A percentile compares a stretch with the other conserved stretches of the same genome.
phyloP scores from a whole-genome alignment of 1,284 basidiomycete species.

The Marasmius sp. region DNA sequence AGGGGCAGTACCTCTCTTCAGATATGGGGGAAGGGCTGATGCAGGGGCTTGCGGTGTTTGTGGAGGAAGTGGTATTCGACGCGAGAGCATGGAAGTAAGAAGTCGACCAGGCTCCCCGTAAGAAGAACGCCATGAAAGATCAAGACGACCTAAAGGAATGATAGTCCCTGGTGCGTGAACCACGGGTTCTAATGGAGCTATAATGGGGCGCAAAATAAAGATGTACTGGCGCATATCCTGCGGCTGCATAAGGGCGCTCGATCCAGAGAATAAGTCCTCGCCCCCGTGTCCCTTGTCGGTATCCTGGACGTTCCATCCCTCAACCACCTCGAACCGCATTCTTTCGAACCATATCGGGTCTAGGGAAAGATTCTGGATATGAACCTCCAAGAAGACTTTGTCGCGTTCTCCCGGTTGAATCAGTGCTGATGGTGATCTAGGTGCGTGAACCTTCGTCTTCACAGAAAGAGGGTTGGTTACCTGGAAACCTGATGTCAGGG shows the following conservation, averaged over 20 bases:
- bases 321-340: slow-evolving; percentile 71
- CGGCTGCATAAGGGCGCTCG: slow-evolving; percentile 71
- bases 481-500: slow-evolving; percentile 37
- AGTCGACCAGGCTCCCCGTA: slow-evolving; percentile 82
- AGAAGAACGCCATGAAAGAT: slow-evolving; percentile 80
- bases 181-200: slow-evolving; percentile 46
- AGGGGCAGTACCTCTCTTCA: slow-evolving; percentile 52
- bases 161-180: slow-evolving; percentile 62
- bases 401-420: slow-evolving; percentile 63
- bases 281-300: slow-evolving; percentile 33
- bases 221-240: slow-evolving; percentile 84
- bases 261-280: slow-evolving; percentile 55
- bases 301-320: slow-evolving; percentile 66
- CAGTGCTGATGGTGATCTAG: slow-evolving; percentile 69
- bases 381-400: slow-evolving; percentile 84
- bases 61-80: slow-evolving; percentile 59
- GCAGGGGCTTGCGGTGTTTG: slow-evolving; percentile 44
- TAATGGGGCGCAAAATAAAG: slow-evolving; percentile 69
- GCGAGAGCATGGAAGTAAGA: slow-evolving; percentile 79
- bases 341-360: slow-evolving; percentile 77
- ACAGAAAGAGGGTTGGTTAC: slow-evolving; percentile 87
- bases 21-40: slow-evolving; percentile 69
- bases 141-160: slow-evolving; percentile 77
- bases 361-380: slow-evolving; percentile 82
- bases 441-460: slow-evolving; percentile 83